A percentile compares a stretch with the other conserved stretches of the same genome.
phyloP scores from a whole-genome alignment of 1,284 basidiomycete species.

The Naganishia liquefaciens region DNA sequence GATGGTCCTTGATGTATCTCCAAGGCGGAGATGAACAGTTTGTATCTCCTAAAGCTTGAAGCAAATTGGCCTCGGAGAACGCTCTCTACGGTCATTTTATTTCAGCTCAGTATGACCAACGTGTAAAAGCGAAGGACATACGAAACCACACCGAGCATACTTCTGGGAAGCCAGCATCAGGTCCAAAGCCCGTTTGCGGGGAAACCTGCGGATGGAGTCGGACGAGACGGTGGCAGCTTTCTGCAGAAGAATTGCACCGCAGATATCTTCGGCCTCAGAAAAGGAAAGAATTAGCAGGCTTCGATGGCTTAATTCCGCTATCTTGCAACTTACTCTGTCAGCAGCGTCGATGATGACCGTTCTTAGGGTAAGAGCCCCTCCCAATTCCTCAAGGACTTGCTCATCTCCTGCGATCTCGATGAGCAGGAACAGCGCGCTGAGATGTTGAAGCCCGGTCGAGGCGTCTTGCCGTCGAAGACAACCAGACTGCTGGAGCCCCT shows the following conservation, averaged over 20 bases:
- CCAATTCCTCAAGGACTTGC: no score
- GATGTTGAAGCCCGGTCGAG: neutral
- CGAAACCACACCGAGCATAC: conserved; percentile 59
- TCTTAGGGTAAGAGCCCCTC: neutral
- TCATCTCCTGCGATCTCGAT: no score
- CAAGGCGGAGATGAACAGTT: conserved; percentile 47
- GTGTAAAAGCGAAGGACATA: conserved; percentile 49
- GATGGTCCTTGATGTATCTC: conserved; percentile 54
- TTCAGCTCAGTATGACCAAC: neutral
- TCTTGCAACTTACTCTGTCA: conserved; percentile 42
- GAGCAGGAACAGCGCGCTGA: neutral
- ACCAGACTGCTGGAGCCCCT: no score
- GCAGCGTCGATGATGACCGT: conserved; percentile 33
- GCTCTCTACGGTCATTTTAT: conserved; percentile 47
- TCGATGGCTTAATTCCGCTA: conserved; percentile 33
- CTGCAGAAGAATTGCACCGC: conserved; percentile 58
- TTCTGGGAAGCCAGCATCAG: conserved; percentile 57
- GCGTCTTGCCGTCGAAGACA: neutral
- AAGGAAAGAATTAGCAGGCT: conserved; percentile 55
- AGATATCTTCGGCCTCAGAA: conserved; percentile 55
- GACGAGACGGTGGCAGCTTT: conserved; percentile 56
- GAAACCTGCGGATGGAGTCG: conserved; percentile 38
- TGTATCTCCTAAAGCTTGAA: conserved; percentile 51
- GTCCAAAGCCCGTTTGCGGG: conserved; percentile 56
- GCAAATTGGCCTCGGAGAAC: conserved; percentile 54